A percentile compares a stretch with the other conserved stretches of the same genome.
Conservation (phyloP, 2,329 filamentous ascomycete species). For the Claviceps monticola region DNA sequence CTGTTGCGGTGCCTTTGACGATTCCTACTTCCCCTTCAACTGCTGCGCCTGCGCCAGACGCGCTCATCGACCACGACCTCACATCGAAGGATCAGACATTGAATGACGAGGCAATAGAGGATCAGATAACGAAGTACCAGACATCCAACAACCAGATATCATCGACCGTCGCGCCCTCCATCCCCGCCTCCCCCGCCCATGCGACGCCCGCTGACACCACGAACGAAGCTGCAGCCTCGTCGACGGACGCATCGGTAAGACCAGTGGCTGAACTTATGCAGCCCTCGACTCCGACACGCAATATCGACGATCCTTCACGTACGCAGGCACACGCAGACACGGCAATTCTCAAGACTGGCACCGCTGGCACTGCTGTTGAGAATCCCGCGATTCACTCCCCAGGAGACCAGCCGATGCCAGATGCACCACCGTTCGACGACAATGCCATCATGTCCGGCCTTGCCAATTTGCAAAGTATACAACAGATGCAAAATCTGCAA, state of each 20-base stretch:
- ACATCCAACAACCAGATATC: too few relatives aligned
- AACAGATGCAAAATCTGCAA: background rate
- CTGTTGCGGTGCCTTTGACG: background rate
- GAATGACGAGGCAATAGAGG: too few relatives aligned
- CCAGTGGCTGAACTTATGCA: background rate
- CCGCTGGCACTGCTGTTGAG: background rate
- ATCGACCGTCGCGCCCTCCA: background rate
- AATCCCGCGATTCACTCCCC: background rate
- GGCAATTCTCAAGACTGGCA: background rate
- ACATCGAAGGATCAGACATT: background rate
- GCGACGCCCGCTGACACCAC: background rate
- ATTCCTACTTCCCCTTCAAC: background rate
- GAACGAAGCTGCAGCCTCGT: background rate
- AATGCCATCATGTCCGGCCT: constrained; percentile 1
- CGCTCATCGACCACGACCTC: background rate
- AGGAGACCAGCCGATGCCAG: constrained; percentile 9
- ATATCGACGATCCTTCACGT: background rate
- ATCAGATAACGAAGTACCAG: too few relatives aligned
- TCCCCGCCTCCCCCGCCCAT: background rate
- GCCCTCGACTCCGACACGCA: constrained; percentile 6
- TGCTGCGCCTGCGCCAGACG: constrained; percentile 3
- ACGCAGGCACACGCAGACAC: background rate
- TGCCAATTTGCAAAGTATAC: background rate
- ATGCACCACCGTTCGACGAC: constrained; percentile 3
- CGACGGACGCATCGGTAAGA: background rate